A percentile compares a stretch with the other conserved stretches of the same genome.
phyloP scores from a whole-genome alignment of 768 basidiomycete genomes.

The Paxillus rubicundulus region DNA sequence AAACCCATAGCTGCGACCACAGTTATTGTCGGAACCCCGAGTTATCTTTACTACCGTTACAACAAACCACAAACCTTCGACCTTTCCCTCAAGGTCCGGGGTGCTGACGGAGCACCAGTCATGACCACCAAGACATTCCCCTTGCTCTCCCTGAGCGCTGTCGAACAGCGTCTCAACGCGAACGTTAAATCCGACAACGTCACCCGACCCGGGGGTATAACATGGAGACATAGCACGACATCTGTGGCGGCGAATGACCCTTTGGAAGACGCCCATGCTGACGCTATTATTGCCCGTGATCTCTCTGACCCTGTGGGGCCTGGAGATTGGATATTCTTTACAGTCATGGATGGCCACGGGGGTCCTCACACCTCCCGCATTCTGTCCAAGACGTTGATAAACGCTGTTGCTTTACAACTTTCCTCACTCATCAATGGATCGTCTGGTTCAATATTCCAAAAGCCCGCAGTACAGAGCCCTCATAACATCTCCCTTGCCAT shows the following conservation, averaged over 20 bases:
- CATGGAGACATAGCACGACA: constrained; percentile 79
- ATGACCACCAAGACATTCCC: constrained; percentile 53
- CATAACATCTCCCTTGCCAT: constrained; percentile 68
- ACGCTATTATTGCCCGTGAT: constrained; percentile 65
- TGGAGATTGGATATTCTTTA: constrained; percentile 79
- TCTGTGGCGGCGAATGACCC: constrained; percentile 83
- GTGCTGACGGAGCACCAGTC: constrained; percentile 58
- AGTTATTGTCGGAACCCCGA: constrained; percentile 53
- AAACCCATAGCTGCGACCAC: constrained; percentile 60
- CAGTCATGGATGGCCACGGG: constrained; percentile 89
- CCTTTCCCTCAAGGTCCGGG: constrained; percentile 49
- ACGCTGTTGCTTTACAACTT: constrained; percentile 78
- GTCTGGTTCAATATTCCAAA: constrained; percentile 33
- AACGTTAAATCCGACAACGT: constrained; percentile 47
- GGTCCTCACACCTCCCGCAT: constrained; percentile 83
- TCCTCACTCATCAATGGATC: constrained; percentile 45
- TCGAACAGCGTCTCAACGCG: constrained; percentile 58
- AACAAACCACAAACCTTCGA: constrained; percentile 54
- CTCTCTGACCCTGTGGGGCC: constrained; percentile 53
- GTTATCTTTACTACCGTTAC: constrained; percentile 56
- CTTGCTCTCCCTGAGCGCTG: constrained; percentile 50
- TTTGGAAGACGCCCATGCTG: constrained; percentile 85
- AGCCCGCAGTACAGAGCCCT: constrained; percentile 37
- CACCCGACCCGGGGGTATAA: constrained; percentile 49
- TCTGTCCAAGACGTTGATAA: constrained; percentile 80